Evolutionary conservation across 352 stramenopile species (phyloP).

Genomic region (Phytopythium helicoides): DNA sequence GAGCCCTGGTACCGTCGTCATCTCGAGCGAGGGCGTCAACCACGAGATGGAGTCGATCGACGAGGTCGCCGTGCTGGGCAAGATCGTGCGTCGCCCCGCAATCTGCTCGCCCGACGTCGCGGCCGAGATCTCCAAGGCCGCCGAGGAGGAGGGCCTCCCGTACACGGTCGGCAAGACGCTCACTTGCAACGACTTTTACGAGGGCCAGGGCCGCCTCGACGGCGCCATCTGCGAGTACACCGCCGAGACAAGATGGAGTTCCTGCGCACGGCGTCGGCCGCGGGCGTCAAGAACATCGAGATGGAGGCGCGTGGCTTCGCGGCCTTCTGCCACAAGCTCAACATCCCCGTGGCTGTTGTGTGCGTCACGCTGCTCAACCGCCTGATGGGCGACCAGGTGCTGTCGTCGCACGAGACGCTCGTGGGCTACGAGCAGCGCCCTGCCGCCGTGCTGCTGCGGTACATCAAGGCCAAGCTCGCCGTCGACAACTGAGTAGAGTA

Average conservation of each 20-base stretch:
- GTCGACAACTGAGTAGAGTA: background rate
- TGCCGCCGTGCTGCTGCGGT: slow-evolving; percentile 58
- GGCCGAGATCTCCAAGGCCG: slow-evolving; percentile 46
- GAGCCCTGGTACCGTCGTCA: slow-evolving; percentile 75
- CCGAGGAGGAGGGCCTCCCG: slow-evolving; percentile 48
- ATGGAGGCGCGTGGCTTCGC: slow-evolving; percentile 79
- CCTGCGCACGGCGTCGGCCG: slow-evolving; percentile 44
- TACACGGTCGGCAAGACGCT: slow-evolving; percentile 79
- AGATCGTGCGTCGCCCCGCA: slow-evolving; percentile 45
- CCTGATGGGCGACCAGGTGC: slow-evolving; percentile 73
- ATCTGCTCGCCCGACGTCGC: slow-evolving; percentile 55
- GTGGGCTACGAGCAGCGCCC: slow-evolving; percentile 63
- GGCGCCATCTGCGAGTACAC: slow-evolving; percentile 81
- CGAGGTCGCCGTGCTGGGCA: slow-evolving; percentile 60
- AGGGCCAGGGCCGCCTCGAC: slow-evolving; percentile 79
- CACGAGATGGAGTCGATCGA: slow-evolving; percentile 69
- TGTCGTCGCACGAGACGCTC: slow-evolving; percentile 56
- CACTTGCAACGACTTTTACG: slow-evolving; percentile 86
- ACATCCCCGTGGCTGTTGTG: slow-evolving; percentile 69
- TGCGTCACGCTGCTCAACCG: slow-evolving; percentile 81
- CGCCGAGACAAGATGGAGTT: slow-evolving; percentile 77
- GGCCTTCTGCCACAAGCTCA: slow-evolving; percentile 72
- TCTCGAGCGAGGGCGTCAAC: slow-evolving; percentile 83
- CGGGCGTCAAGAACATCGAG: slow-evolving; percentile 82
- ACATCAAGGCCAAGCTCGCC: slow-evolving; percentile 64